phyloP scores from a whole-genome alignment of 1,284 basidiomycete genomes.

The Fomes fomentarius region DNA sequence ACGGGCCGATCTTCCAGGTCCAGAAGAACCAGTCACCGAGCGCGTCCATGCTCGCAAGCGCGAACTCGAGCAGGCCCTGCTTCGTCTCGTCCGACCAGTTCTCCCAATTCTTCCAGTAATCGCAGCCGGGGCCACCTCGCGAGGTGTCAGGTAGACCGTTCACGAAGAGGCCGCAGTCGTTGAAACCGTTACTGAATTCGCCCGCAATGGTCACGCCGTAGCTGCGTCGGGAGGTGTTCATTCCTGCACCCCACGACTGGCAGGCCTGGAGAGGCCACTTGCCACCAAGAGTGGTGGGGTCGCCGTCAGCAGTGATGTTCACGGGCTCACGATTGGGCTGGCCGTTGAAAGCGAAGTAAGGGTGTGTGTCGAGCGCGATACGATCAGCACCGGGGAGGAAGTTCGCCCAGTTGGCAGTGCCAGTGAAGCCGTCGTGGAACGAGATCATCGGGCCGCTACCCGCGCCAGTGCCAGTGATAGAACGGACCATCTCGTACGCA shows the following conservation, averaged over 20 bases:
- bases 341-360: slow-evolving; percentile 45
- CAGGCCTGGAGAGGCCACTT: slow-evolving; percentile 43
- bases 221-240: slow-evolving; percentile 50
- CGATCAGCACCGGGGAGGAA: slow-evolving; percentile 60
- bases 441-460: slow-evolving; percentile 60
- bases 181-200: slow-evolving; percentile 50
- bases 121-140: slow-evolving; percentile 58
- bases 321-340: slow-evolving; percentile 39
- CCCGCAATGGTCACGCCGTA: slow-evolving; percentile 57
- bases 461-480: slow-evolving; percentile 56
- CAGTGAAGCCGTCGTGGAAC: slow-evolving; percentile 51
- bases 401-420: slow-evolving; percentile 43
- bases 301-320: slow-evolving; percentile 31
- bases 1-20: slow-evolving; percentile 82
- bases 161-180: slow-evolving; percentile 52
- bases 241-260: slow-evolving; percentile 50
- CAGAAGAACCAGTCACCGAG: slow-evolving; percentile 68
- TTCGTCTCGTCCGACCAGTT: slow-evolving; percentile 62
- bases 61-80: slow-evolving; percentile 59
- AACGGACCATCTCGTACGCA: slow-evolving; percentile 57
- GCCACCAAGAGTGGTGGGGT: slow-evolving; percentile 33
- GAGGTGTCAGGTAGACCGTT: slow-evolving; percentile 35
- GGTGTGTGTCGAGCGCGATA: slow-evolving; percentile 44
- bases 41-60: slow-evolving; percentile 62
- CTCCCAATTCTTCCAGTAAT: slow-evolving; percentile 59